Base-by-base conservation (phyloP, 495 filamentous ascomycete species). In the Penicillium fimorum region DNA sequence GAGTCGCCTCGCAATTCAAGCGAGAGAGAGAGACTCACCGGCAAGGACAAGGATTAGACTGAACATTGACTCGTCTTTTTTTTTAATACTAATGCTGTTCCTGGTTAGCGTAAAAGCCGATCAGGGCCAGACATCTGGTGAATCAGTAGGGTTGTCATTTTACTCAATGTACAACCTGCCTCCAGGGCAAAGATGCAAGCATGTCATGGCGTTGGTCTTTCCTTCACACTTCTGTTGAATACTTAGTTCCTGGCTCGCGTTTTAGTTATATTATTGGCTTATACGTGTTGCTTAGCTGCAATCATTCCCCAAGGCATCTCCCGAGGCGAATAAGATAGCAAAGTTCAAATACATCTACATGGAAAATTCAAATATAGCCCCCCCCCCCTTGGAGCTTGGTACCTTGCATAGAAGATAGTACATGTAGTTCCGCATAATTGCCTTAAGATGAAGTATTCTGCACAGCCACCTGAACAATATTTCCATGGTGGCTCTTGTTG, bases 21-120 rank as follows among this genome's bases (percentile, higher is more conserved):
- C 42, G 84, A 89, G 63, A 75, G 80, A 53, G 76, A 81, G 33
- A 81, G 83, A 56, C 78, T 96, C 49, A 92, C 90, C 4, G 72
- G 71, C 53, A 72, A 72, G 59, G 56, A 68, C 48, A 46, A 54
- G n/a, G 32, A 54, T 20, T 54, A 54, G 33, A 54, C n/a, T 43
- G 17, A 40, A 32, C 10, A 24, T 29, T 38, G 22, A 32, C 15
- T 46, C 12, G 17, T 40, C 4, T 17, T 37, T 45, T 18, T 18
- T 37, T 50, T 22, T 43, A 5, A 18, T 18, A 15, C n/a, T 32
- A 20, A 17, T 40, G 42, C 27, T 47, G 22, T 18, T 29, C n/a
- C 9, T 38, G 30, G 3, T 40, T 24, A 20, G 32, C 52, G 58
- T 29, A 52, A 56, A 45, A 55, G 27, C 27, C 11, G 20, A 40